Evolutionary conservation across 805 yeast species (phyloP), one percentile per base, ranked within the genome.

Genomic region (Kodamaea fukazawae): DNA sequence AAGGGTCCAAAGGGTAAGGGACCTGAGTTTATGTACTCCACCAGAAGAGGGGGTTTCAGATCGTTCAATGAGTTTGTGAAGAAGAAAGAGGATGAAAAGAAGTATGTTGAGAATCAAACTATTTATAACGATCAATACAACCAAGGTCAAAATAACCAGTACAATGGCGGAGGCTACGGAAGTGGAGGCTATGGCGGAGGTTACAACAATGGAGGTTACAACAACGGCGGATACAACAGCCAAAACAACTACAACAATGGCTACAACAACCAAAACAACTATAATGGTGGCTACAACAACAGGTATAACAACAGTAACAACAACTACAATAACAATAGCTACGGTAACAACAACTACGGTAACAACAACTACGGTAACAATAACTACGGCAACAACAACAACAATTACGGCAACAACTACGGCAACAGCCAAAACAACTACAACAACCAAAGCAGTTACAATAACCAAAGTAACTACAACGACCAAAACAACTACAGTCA

Each of bases 41-140:
- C 61, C 58, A 59, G 73, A 40, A 46, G 53, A 14, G 73, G 74
- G 7, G 74, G 74, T 0, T 68, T 63, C 46, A 48, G 73, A 29
- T 42, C 69, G 1, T 49, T 56, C 38, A 30, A 54, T 18, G 57
- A 55, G 29, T 36, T 31, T 12, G 39, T 27, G 27, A 42, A 29
- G 13, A 45, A 43, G 7, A 49, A 40, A 25, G 39, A 41, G 11
- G 41, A 34, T 17, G 34, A 36, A 28, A 17, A 4, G 29, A 29
- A 11, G 12, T 27, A 27, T 27, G 32, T 7, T n/a, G 17, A 16
- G 9, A 18, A 34, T 11, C 12, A 7, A 4, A 15, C 23, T 4
- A 29, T 26, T 10, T 34, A 22, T 30, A 34, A 34, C 25, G 12
- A 12, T 9, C 30, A 27, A 10, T 12, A 34, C 15, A 32, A 46